Conservation (phyloP, 139 green algal genomes). For the Dunaliella primolecta region DNA sequence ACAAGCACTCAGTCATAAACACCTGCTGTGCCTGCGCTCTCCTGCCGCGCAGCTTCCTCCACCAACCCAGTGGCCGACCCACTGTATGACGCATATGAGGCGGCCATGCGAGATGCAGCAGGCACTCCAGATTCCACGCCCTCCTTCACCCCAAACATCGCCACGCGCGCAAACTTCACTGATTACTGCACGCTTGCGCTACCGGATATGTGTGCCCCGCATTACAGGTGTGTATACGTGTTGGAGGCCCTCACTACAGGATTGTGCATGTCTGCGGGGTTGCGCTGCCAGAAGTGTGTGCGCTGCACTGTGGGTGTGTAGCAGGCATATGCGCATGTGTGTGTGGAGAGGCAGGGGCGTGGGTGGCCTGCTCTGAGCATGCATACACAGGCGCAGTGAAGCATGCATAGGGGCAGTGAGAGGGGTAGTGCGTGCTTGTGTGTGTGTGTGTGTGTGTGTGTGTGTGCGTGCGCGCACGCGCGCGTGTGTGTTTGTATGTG, state of each 20-base stretch:
- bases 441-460: neutral
- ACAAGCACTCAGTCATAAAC: no score
- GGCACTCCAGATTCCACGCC: neutral
- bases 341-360: no score
- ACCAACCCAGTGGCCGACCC: neutral
- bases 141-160: neutral
- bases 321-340: no score
- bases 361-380: no score
- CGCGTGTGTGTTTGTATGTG: neutral
- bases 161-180: neutral
- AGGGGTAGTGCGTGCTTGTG: neutral
- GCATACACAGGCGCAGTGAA: no score
- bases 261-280: slow-evolving; percentile 9
- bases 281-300: slow-evolving; percentile 11
- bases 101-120: neutral
- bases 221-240: no score
- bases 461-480: neutral
- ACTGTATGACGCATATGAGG: neutral
- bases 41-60: neutral
- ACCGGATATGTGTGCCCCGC: neutral
- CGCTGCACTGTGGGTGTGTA: neutral
- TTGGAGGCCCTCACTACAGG: no score
- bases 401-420: no score
- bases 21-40: no score
- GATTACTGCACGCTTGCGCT: neutral